phyloP scores from a whole-genome alignment of 1,284 basidiomycete genomes.

The Ceratobasidium sp. region DNA sequence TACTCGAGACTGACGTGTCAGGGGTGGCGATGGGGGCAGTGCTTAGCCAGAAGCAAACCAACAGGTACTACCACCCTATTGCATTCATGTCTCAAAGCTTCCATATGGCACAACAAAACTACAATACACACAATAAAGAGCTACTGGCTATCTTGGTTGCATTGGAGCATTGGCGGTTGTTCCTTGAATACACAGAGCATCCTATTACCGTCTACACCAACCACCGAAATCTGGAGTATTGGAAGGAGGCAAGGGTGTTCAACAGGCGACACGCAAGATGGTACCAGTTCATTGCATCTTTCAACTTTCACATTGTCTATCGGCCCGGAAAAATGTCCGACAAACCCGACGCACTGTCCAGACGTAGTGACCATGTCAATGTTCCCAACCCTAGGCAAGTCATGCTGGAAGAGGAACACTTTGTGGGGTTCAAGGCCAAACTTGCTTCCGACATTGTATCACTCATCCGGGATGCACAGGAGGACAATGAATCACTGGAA shows the following conservation, averaged over 20 bases:
- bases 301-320: no score
- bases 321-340: no score
- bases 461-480: no score
- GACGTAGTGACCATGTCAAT: background rate
- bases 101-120: background rate
- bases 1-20: no score
- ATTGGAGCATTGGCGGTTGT: slow-evolving; percentile 25
- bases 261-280: background rate
- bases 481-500: no score
- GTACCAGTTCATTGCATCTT: no score
- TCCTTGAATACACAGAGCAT: slow-evolving; percentile 16
- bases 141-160: slow-evolving; percentile 24
- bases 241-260: background rate
- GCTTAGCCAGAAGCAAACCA: no score
- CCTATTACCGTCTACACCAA: background rate
- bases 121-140: slow-evolving; percentile 35
- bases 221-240: slow-evolving; percentile 21
- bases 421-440: background rate
- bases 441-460: background rate
- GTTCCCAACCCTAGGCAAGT: no score
- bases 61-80: no score
- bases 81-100: no score
- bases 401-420: background rate
- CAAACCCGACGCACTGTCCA: background rate
- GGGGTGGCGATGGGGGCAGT: no score